Evolutionary conservation across 2,329 filamentous ascomycete species (phyloP), one percentile per base, ranked within the genome.

Genomic region (Cladophialophora chaetospira): DNA sequence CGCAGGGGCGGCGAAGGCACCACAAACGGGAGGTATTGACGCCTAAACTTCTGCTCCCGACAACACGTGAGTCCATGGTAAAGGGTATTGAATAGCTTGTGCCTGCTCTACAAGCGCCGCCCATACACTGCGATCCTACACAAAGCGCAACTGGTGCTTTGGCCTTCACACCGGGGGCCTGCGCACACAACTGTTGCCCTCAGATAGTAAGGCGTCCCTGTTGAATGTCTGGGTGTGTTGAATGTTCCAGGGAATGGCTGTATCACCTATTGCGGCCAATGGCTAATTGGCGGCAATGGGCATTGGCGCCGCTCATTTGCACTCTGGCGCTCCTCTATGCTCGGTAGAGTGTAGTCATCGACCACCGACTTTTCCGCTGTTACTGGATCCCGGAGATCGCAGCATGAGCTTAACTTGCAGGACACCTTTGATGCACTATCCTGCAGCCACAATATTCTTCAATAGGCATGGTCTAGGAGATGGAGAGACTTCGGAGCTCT

Each of bases 391-490:
- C 21, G n/a, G 38, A 19, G 21, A 10, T 19, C 17, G 17, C 38
- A 23, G 11, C 17, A 1, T 23, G 42, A 25, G 42, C 42, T 25
- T 5, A 28, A 15, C 8, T 23, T 28, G 9, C 23, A 28, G 13
- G 9, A 23, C 19, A 28, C 9, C 15, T 47, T n/a, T 15, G 26
- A 25, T 47, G 26, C 17, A 15, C n/a, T 31, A 13, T 11, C 44
- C 26, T 45, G 43, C 56, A 51, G 57, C 57, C 57, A 53, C 57
- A 42, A 53, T 56, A n/a, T 49, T 26, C 53, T 53, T 31, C 19
- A 15, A 21, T 44, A 13, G 38, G 53, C 19, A 50, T 49, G 45
- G 53, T 23, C 10, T 10, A n/a, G 4, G 36, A 5, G 19, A 2
- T 44, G 19, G 42, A 21, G 11, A 28, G 23, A n/a, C 10, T 2